Conservation (phyloP, 176 grass and related monocot genomes). For the Carex kokanica region DNA sequence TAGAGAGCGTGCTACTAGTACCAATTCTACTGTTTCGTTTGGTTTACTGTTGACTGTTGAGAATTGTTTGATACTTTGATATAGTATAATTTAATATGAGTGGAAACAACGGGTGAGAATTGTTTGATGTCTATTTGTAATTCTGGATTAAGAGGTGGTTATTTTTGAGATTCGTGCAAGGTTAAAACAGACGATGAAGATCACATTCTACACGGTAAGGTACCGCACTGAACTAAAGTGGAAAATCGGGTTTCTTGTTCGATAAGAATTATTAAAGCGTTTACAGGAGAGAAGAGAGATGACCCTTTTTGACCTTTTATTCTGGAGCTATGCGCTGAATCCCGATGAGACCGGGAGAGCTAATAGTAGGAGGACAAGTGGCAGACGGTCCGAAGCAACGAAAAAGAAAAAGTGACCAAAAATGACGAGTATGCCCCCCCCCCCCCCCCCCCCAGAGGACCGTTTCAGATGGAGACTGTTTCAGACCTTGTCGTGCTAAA, state of each 20-base stretch:
- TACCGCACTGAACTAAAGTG: not conserved
- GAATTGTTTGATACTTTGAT: not conserved
- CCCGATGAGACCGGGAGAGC: constrained; percentile 20
- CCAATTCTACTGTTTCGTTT: not conserved
- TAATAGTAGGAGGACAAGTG: constrained; percentile 27
- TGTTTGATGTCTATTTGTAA: too few relatives aligned
- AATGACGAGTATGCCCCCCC: constrained; percentile 42
- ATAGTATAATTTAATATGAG: not conserved
- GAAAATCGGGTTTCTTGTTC: constrained; percentile 14
- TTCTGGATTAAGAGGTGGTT: too few relatives aligned
- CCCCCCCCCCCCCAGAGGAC: too few relatives aligned
- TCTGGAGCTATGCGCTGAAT: constrained; percentile 36
- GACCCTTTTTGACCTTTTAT: constrained; percentile 33
- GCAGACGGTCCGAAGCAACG: not conserved
- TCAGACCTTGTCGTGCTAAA: not conserved
- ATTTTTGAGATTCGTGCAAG: too few relatives aligned
- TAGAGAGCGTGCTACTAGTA: not conserved
- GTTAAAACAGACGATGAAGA: too few relatives aligned
- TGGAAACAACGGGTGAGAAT: not conserved
- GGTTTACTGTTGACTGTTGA: not conserved
- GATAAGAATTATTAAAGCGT: not conserved
- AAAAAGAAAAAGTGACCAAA: not conserved
- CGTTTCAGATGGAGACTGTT: not conserved
- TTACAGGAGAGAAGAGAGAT: constrained; percentile 10
- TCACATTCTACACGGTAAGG: too few relatives aligned